These are phyloP conservation scores for Pseudonitzschia multistriata DNA, from an alignment of 108 stramenopile genomes.

Conservation along the genomic window DNA sequence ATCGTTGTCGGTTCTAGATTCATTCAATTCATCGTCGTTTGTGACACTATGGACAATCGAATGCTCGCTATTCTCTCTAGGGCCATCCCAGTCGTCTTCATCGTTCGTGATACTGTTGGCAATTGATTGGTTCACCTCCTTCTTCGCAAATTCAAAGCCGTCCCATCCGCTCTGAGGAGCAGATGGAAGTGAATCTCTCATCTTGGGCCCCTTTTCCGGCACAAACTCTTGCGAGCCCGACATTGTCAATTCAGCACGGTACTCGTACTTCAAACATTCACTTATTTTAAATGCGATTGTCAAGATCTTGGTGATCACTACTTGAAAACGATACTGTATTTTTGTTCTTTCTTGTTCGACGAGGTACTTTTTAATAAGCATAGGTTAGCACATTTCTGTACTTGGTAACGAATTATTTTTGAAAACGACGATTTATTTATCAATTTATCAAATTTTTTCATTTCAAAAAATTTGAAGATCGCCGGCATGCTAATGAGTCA, in stretches of 20 bases:
- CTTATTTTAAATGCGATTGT: no score
- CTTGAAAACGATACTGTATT: no score
- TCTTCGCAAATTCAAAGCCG: background rate
- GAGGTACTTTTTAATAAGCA: no score
- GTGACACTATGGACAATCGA: constrained; percentile 23
- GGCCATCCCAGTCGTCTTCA: constrained; percentile 14
- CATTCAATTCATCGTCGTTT: constrained; percentile 17
- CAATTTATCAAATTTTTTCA: no score
- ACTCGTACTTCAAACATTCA: no score
- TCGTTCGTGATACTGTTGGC: constrained; percentile 25
- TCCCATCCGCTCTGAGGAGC: background rate
- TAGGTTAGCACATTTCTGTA: no score
- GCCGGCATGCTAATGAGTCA: background rate
- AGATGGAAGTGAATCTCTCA: background rate
- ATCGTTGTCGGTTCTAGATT: background rate
- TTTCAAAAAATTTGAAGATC: background rate
- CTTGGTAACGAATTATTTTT: no score
- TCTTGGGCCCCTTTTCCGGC: background rate
- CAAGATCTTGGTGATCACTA: no score
- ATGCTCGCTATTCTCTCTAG: background rate
- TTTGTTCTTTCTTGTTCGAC: no score
- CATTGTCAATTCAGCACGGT: no score
- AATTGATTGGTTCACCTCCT: constrained; percentile 1
- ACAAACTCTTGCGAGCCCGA: background rate
- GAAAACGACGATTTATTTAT: no score